phyloP scores from a whole-genome alignment of 2,329 filamentous ascomycete genomes.

The Diaporthe sp. region DNA sequence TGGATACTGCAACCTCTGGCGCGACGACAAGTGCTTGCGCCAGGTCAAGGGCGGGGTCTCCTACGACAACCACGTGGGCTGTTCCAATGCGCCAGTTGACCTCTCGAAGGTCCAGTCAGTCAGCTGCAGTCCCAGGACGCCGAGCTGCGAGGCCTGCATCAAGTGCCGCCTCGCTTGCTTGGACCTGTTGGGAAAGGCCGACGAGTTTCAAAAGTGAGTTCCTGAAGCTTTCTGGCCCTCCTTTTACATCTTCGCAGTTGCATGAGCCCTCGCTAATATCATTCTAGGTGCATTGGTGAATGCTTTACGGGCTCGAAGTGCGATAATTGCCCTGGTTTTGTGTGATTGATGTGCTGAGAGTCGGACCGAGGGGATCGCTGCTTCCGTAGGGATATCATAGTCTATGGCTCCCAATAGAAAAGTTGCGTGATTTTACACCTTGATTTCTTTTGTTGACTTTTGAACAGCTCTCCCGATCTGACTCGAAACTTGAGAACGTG shows the following conservation, averaged over 20 bases:
- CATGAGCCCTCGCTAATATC: not conserved
- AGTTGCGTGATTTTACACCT: too few relatives aligned
- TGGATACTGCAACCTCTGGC: not conserved
- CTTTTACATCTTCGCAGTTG: not conserved
- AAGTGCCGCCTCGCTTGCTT: not conserved
- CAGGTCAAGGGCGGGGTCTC: not conserved
- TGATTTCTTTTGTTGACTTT: not conserved
- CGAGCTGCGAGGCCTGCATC: not conserved
- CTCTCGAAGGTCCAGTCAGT: not conserved
- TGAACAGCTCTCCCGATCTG: not conserved
- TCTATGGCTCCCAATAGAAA: not conserved
- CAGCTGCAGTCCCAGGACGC: not conserved
- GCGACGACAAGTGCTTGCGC: not conserved
- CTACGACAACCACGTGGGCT: not conserved
- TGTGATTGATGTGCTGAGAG: too few relatives aligned
- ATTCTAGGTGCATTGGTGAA: not conserved
- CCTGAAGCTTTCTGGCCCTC: too few relatives aligned
- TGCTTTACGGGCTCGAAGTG: not conserved
- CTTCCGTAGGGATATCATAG: too few relatives aligned
- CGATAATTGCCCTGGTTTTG: not conserved
- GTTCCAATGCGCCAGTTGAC: not conserved
- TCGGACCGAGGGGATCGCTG: not conserved
- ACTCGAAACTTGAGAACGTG: not conserved
- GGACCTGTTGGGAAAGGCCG: too few relatives aligned
- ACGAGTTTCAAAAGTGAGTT: not conserved